phyloP scores from a whole-genome alignment of 225 moss, liverwort and hornwort genomes.

The Polytrichum formosum region DNA sequence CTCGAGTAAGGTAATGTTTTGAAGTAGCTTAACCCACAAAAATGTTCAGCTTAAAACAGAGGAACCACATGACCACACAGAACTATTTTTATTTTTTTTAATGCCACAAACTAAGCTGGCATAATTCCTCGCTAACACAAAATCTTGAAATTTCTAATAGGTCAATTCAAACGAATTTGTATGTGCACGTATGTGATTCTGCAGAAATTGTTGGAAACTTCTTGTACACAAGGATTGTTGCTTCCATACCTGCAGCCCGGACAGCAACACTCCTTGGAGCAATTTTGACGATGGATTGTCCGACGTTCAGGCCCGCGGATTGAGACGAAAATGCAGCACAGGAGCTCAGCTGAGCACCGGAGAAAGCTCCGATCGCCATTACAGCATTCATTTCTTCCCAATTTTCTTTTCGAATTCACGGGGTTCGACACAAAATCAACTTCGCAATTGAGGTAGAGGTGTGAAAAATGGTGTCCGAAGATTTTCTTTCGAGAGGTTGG shows the following conservation, averaged over 20 bases:
- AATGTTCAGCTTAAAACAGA: no score
- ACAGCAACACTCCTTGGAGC: slow-evolving; percentile 12
- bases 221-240: neutral
- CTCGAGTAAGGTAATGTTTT: no score
- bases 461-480: no score
- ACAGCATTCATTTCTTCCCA: no score
- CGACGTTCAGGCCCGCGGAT: slow-evolving; percentile 6
- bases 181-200: no score
- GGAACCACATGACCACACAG: no score
- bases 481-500: no score
- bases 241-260: slow-evolving; percentile 37
- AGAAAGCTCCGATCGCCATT: neutral
- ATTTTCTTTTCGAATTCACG: no score
- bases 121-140: no score
- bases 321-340: slow-evolving; percentile 29
- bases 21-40: neutral
- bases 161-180: neutral
- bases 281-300: slow-evolving; percentile 1
- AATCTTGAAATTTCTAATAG: neutral
- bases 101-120: no score
- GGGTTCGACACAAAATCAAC: no score
- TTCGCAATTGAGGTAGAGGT: no score
- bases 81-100: neutral
- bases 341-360: slow-evolving; percentile 27
- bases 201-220: neutral